Percentiles rank a stretch among this genome's conserved stretches.
Evolutionary conservation across 768 basidiomycete species (phyloP).

Genomic region (Coprinopsis sp.): DNA sequence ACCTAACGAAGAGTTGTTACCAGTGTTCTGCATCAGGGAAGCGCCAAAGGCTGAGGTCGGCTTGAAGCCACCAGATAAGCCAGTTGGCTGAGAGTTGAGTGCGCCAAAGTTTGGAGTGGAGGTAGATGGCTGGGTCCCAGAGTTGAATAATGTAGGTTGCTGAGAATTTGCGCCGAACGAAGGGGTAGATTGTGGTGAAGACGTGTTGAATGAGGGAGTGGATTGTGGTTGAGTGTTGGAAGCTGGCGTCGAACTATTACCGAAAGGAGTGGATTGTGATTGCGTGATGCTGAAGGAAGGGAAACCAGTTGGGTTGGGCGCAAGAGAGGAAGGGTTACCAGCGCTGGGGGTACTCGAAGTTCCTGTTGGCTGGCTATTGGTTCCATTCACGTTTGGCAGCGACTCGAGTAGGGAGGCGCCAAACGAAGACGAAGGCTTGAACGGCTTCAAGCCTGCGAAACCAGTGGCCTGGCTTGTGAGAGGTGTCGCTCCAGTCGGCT

Average conservation of each 20-base stretch:
- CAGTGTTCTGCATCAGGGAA: constrained; percentile 7
- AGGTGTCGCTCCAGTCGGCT: constrained; percentile 43
- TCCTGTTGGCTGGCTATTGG: constrained; percentile 41
- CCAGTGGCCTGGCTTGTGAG: constrained; percentile 47
- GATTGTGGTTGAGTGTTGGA: too few species aligned
- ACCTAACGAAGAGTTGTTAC: constrained; percentile 25
- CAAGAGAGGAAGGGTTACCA: constrained; percentile 11
- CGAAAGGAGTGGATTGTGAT: too few species aligned
- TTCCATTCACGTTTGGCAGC: constrained; percentile 69
- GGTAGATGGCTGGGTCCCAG: not conserved
- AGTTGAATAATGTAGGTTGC: too few species aligned
- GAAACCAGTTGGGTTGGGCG: too few species aligned
- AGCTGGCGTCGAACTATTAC: too few species aligned
- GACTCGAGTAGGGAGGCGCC: constrained; percentile 71
- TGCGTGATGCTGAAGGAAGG: too few species aligned
- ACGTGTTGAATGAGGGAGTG: too few species aligned
- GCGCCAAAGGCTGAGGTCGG: constrained; percentile 24
- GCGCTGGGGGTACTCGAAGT: constrained; percentile 19
- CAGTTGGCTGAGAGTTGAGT: constrained; percentile 39
- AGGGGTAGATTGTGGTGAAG: not conserved
- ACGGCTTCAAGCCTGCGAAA: constrained; percentile 64
- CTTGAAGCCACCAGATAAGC: constrained; percentile 27
- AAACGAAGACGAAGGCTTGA: constrained; percentile 80
- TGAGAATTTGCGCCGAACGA: too few species aligned
- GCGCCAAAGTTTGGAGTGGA: constrained; percentile 16